Evolutionary conservation across 768 basidiomycete species (phyloP).

Genomic region (Filobasidium wieringae): DNA sequence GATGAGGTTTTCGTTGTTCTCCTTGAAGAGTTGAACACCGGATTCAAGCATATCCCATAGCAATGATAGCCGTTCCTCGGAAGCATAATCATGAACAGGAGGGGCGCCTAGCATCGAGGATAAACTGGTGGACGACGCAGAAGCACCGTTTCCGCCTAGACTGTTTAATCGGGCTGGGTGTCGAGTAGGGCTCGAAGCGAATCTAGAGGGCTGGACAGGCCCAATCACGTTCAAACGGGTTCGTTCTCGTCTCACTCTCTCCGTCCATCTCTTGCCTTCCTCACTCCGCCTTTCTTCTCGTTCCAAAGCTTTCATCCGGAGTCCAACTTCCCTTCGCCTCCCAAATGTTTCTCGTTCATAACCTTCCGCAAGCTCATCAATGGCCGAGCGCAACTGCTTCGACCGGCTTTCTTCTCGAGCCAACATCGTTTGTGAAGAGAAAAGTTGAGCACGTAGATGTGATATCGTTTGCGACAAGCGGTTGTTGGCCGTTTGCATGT

Average conservation of each 20-base stretch:
- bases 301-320: conserved; percentile 28
- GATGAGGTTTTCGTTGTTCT: not conserved
- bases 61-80: conserved; percentile 8
- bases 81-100: not conserved
- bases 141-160: not conserved
- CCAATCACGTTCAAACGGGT: conserved; percentile 3
- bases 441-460: conserved; percentile 26
- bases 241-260: conserved; percentile 22
- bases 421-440: conserved; percentile 17
- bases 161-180: not conserved
- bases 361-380: conserved; percentile 34
- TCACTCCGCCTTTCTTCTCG: conserved; percentile 25
- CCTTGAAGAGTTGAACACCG: conserved; percentile 10
- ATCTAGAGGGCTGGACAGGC: too few species aligned
- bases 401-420: conserved; percentile 18
- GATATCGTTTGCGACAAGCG: conserved; percentile 30
- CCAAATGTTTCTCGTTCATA: conserved; percentile 34
- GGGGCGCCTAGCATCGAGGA: conserved; percentile 2
- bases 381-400: conserved; percentile 19
- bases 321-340: conserved; percentile 33
- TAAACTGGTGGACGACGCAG: conserved; percentile 6
- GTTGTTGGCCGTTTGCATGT: conserved; percentile 29
- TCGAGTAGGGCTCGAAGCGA: not conserved
- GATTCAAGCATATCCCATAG: conserved; percentile 16
- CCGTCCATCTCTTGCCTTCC: conserved; percentile 29